Evolutionary conservation across 1,139 yeast species (phyloP).

Genomic region (Geotrichum armillariae): DNA sequence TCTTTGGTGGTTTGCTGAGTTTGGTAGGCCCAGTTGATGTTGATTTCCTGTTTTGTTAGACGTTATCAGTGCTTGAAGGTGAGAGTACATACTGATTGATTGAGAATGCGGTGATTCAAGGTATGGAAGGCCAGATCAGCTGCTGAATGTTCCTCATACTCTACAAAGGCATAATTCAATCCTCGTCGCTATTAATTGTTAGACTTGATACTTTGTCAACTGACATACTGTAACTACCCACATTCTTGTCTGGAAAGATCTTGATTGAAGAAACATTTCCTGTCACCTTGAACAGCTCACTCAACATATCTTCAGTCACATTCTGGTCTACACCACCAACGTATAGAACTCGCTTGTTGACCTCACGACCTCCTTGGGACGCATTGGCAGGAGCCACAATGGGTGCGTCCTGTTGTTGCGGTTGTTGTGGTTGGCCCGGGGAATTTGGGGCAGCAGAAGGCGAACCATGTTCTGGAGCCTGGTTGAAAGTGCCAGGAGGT

Average conservation of each 20-base stretch:
- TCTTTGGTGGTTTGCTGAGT: slow-evolving; percentile 58
- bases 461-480: not conserved
- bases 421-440: slow-evolving; percentile 31
- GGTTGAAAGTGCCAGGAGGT: slow-evolving; percentile 1
- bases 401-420: slow-evolving; percentile 21
- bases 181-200: slow-evolving; percentile 41
- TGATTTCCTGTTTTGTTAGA: too few species aligned
- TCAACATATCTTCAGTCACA: slow-evolving; percentile 61
- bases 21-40: slow-evolving; percentile 83
- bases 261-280: slow-evolving; percentile 52
- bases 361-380: slow-evolving; percentile 76
- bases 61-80: too few species aligned
- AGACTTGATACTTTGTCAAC: slow-evolving; percentile 16
- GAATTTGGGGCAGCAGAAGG: not conserved
- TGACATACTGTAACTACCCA: too few species aligned
- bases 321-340: slow-evolving; percentile 73
- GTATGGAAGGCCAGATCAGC: slow-evolving; percentile 65
- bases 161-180: slow-evolving; percentile 82
- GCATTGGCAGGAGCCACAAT: slow-evolving; percentile 60
- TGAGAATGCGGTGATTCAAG: slow-evolving; percentile 52
- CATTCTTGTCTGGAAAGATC: slow-evolving; percentile 70
- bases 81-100: slow-evolving; percentile 37
- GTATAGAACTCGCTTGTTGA: slow-evolving; percentile 68
- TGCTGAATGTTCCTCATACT: slow-evolving; percentile 56
- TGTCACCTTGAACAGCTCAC: slow-evolving; percentile 60